Conservation (phyloP, 257 asterid genomes). For the Rhazya stricta region DNA sequence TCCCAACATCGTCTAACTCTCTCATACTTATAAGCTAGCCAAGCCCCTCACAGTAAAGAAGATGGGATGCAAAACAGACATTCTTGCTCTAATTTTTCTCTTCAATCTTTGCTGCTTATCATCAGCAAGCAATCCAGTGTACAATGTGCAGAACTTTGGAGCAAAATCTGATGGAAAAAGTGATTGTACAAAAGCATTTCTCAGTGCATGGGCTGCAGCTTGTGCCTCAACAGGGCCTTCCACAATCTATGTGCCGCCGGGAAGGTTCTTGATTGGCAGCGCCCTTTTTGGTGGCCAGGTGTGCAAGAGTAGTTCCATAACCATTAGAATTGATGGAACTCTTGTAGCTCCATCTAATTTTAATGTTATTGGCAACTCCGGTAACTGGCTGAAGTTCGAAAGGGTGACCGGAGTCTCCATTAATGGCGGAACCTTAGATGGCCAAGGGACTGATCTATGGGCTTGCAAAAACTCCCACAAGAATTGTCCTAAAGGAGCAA, state of each 20-base stretch:
- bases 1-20: not conserved
- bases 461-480: conserved; percentile 42
- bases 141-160: conserved; percentile 22
- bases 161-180: conserved; percentile 17
- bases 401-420: conserved; percentile 48
- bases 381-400: conserved; percentile 45
- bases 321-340: conserved; percentile 44
- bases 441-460: conserved; percentile 53
- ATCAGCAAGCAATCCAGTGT: not conserved
- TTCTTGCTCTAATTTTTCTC: not conserved
- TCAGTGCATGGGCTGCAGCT: conserved; percentile 30
- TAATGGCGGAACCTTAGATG: conserved; percentile 52
- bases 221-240: conserved; percentile 20
- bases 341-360: conserved; percentile 54
- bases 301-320: conserved; percentile 39
- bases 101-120: not conserved
- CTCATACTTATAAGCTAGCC: not conserved
- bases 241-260: conserved; percentile 25
- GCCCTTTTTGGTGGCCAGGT: conserved; percentile 23
- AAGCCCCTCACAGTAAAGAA: not conserved
- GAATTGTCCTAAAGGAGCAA: conserved; percentile 50
- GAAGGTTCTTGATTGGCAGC: conserved; percentile 16
- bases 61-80: not conserved
- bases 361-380: conserved; percentile 29
- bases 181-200: conserved; percentile 20